A percentile compares a stretch with the other conserved stretches of the same genome.
phyloP scores from a whole-genome alignment of 305 asterid genomes.

The Striga hermonthica region DNA sequence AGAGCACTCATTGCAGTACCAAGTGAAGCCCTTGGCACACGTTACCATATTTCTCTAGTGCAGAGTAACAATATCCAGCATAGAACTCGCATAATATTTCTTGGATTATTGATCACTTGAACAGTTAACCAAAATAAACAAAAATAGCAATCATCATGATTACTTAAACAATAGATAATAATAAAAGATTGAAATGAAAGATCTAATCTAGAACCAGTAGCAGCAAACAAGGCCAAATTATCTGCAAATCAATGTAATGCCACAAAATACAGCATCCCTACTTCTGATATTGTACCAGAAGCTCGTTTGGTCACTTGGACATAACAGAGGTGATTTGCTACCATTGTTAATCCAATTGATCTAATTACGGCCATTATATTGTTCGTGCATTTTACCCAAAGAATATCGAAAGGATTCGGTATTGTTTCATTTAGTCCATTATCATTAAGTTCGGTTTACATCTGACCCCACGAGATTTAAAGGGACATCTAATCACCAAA shows the following conservation, averaged over 20 bases:
- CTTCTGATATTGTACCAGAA: slow-evolving; percentile 8
- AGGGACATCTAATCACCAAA: too few relatives aligned
- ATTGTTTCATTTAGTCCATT: too few relatives aligned
- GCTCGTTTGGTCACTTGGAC: too few relatives aligned
- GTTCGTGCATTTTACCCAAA: too few relatives aligned
- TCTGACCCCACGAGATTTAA: too few relatives aligned
- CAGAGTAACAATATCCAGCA: not conserved
- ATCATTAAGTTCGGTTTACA: too few relatives aligned
- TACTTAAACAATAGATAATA: not conserved
- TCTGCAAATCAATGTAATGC: slow-evolving; percentile 2
- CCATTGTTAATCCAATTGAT: too few relatives aligned
- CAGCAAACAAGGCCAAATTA: not conserved
- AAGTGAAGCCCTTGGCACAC: not conserved
- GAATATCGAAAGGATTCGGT: too few relatives aligned
- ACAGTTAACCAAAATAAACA: not conserved
- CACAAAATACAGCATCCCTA: slow-evolving; percentile 15
- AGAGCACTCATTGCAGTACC: too few relatives aligned
- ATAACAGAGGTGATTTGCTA: too few relatives aligned
- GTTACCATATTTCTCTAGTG: not conserved
- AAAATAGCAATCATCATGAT: not conserved
- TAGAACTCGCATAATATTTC: slow-evolving; percentile 8
- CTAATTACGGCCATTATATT: too few relatives aligned
- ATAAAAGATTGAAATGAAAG: not conserved
- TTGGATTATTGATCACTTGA: not conserved
- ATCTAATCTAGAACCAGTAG: not conserved